A percentile compares a stretch with the other conserved stretches of the same genome.
phyloP scores from a whole-genome alignment of 352 stramenopile species.

The Phytophthora pseudosyringae region DNA sequence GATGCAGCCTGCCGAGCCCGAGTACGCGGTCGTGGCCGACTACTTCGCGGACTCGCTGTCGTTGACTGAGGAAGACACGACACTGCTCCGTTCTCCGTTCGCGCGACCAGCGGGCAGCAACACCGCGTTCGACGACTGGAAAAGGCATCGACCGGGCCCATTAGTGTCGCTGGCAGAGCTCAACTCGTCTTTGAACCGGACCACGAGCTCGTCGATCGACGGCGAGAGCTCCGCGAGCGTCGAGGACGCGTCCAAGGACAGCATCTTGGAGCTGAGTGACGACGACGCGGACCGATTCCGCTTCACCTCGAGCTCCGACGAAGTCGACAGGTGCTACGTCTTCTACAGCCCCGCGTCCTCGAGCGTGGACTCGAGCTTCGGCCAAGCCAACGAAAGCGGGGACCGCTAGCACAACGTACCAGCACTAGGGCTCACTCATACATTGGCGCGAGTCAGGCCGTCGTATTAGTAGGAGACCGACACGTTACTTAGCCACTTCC shows the following conservation, averaged over 20 bases:
- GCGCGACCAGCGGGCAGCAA: neutral
- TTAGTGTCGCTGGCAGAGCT: conserved; percentile 12
- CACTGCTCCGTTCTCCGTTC: neutral
- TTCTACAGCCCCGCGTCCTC: conserved; percentile 28
- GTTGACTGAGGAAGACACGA: conserved; percentile 2
- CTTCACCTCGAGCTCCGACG: conserved; percentile 18
- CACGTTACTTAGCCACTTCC: too few species aligned
- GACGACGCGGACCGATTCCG: conserved; percentile 11
- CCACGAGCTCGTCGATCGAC: conserved; percentile 22
- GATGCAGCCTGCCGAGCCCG: conserved; percentile 19
- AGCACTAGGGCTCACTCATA: too few species aligned
- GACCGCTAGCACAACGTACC: too few species aligned
- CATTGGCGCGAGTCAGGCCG: too few species aligned
- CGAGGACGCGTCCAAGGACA: conserved; percentile 15
- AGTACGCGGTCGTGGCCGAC: conserved; percentile 33
- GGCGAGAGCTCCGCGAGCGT: conserved; percentile 2
- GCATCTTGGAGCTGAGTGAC: conserved; percentile 26
- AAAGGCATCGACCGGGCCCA: conserved; percentile 13
- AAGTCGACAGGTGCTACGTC: conserved; percentile 17
- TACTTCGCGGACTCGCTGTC: conserved; percentile 21
- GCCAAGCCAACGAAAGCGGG: conserved; percentile 4
- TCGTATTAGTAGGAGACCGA: too few species aligned
- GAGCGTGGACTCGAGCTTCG: conserved; percentile 6
- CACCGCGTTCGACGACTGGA: conserved; percentile 16
- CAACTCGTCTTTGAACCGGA: conserved; percentile 24